These are phyloP conservation scores for Verticillium isaacii DNA, from an alignment of 2,329 filamentous ascomycete genomes.

Conservation along the genomic window DNA sequence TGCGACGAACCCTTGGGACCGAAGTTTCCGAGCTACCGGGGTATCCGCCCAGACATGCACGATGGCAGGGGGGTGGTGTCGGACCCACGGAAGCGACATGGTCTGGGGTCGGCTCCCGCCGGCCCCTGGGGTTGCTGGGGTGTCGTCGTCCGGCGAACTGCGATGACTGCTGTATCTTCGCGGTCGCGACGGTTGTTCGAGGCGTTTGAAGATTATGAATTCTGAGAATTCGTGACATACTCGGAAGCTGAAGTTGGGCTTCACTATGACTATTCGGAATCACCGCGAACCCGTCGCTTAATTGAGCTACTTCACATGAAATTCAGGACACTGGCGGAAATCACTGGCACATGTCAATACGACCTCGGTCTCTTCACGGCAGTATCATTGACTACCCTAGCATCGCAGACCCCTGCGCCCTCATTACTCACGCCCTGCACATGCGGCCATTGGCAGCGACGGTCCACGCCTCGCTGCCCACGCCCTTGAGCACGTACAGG, in stretches of 20 bases:
- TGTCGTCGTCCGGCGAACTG: neutral
- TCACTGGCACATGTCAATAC: neutral
- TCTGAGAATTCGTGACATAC: no score
- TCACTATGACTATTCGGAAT: neutral
- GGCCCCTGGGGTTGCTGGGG: neutral
- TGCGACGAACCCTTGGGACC: neutral
- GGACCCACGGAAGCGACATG: neutral
- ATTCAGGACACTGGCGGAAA: neutral
- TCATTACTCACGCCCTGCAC: constrained; percentile 22
- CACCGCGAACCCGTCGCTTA: no score
- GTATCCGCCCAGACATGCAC: constrained; percentile 37
- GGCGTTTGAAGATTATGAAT: no score
- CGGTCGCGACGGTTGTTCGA: no score
- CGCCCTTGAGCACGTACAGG: constrained; percentile 41
- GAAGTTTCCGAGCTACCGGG: neutral
- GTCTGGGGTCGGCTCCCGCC: neutral
- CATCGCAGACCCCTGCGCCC: neutral
- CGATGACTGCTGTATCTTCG: neutral
- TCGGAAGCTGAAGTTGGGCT: no score
- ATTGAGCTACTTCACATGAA: no score
- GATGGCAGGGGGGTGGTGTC: constrained; percentile 17
- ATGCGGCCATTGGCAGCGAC: constrained; percentile 32
- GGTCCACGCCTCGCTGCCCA: constrained; percentile 46
- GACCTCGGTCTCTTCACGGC: neutral
- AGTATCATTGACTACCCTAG: neutral